A percentile compares a stretch with the other conserved stretches of the same genome.
Evolutionary conservation across 2,329 filamentous ascomycete genomes (phyloP).

Genomic region (Tetracladium maxilliforme): DNA sequence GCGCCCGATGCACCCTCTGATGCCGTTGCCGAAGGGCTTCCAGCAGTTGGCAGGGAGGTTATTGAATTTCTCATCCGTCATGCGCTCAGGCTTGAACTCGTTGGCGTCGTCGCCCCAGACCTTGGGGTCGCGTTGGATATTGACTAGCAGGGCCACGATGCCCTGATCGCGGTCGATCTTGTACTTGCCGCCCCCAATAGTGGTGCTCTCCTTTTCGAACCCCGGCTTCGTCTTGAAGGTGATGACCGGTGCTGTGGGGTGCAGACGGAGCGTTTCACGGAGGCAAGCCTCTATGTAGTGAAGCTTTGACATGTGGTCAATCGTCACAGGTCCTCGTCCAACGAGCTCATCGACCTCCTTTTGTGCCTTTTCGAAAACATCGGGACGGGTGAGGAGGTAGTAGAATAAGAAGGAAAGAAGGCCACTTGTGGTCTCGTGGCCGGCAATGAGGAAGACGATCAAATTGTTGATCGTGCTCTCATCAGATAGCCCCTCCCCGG

Average conservation of each 20-base stretch:
- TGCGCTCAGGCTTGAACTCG: constrained; percentile 56
- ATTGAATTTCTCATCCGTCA: constrained; percentile 55
- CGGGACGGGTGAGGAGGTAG: constrained; percentile 33
- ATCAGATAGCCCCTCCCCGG: constrained; percentile 48
- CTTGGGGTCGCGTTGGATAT: constrained; percentile 43
- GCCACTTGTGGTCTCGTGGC: constrained; percentile 54
- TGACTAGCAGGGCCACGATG: constrained; percentile 31
- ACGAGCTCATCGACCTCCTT: constrained; percentile 36
- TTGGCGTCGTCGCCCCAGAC: constrained; percentile 52
- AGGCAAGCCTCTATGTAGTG: constrained; percentile 52
- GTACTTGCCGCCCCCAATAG: constrained; percentile 46
- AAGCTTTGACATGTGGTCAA: constrained; percentile 34
- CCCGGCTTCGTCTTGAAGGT: constrained; percentile 36
- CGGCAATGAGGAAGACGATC: constrained; percentile 57
- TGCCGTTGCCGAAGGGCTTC: constrained; percentile 65
- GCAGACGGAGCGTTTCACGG: constrained; percentile 49
- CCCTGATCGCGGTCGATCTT: constrained; percentile 34
- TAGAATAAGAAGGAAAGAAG: constrained; percentile 34
- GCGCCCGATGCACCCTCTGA: constrained; percentile 56
- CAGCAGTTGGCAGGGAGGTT: constrained; percentile 46
- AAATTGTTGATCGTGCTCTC: constrained; percentile 53
- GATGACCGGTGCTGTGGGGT: constrained; percentile 44
- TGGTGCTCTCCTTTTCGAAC: constrained; percentile 19
- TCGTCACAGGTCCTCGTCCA: constrained; percentile 23
- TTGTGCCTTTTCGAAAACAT: constrained; percentile 27